These are phyloP conservation scores for Tremellales sp. DNA, from an alignment of 1,284 basidiomycete species.

Conservation along the genomic window DNA sequence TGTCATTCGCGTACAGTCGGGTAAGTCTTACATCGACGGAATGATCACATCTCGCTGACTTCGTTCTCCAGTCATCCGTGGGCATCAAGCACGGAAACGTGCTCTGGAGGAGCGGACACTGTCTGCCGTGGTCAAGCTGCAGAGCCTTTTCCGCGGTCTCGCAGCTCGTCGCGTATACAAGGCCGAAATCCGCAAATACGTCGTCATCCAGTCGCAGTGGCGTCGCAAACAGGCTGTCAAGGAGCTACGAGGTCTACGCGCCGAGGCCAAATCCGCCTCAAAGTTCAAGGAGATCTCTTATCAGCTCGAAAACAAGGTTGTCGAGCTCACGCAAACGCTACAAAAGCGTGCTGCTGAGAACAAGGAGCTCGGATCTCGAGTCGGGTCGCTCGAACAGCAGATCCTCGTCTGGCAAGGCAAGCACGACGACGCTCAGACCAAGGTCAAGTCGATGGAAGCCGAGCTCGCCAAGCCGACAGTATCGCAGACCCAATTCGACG, in stretches of 20 bases:
- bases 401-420: constrained; percentile 77
- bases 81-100: constrained; percentile 65
- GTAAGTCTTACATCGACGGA: constrained; percentile 56
- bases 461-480: constrained; percentile 70
- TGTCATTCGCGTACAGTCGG: constrained; percentile 74
- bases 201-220: constrained; percentile 87
- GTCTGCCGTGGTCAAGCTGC: constrained; percentile 69
- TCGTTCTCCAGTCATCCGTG: constrained; percentile 78
- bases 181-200: constrained; percentile 66
- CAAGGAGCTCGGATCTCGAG: constrained; percentile 72
- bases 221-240: constrained; percentile 83
- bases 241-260: constrained; percentile 74
- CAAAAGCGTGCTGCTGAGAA: constrained; percentile 90
- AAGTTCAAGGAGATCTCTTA: constrained; percentile 99
- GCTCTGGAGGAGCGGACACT: constrained; percentile 62
- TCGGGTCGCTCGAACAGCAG: constrained; percentile 77
- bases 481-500: constrained; percentile 70
- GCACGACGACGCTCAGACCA: constrained; percentile 82
- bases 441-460: constrained; percentile 67
- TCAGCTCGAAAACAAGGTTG: constrained; percentile 97
- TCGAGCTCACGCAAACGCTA: constrained; percentile 94
- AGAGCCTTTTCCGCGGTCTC: constrained; percentile 84
- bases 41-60: too few relatives aligned
- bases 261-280: constrained; percentile 92
- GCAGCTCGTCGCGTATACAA: constrained; percentile 62